phyloP scores from a whole-genome alignment of 1,284 basidiomycete species.

The Wallemia ichthyophaga region DNA sequence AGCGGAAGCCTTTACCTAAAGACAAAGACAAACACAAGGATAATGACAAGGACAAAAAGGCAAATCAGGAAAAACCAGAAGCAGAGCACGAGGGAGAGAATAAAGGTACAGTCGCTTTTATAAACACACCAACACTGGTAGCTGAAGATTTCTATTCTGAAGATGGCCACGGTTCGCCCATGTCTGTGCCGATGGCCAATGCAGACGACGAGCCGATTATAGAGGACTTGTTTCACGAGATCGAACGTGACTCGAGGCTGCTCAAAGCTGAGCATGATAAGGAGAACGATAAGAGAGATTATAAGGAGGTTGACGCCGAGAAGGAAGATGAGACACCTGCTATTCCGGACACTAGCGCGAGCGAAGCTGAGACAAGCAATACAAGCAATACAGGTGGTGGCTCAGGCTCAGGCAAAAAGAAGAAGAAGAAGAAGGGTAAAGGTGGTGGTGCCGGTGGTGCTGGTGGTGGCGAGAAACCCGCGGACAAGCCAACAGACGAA shows the following conservation, averaged over 20 bases:
- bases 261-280: not conserved
- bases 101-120: not conserved
- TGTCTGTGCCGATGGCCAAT: not conserved
- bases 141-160: not conserved
- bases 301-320: not conserved
- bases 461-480: not conserved
- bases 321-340: not conserved
- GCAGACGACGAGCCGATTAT: not conserved
- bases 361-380: not conserved
- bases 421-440: not conserved
- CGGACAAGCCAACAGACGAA: not conserved
- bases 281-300: not conserved
- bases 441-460: too few relatives aligned
- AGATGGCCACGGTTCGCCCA: not conserved
- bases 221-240: not conserved
- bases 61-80: too few relatives aligned
- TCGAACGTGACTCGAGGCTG: not conserved
- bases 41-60: too few relatives aligned
- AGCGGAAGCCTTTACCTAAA: not conserved
- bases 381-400: not conserved
- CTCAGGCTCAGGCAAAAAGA: not conserved
- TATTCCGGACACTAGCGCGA: not conserved
- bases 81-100: too few relatives aligned
- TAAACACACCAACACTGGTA: not conserved
- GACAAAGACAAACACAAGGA: not conserved